A percentile compares a stretch with the other conserved stretches of the same genome.
Conservation (phyloP, 2,329 filamentous ascomycete species). For the Fusarium miscanthi region DNA sequence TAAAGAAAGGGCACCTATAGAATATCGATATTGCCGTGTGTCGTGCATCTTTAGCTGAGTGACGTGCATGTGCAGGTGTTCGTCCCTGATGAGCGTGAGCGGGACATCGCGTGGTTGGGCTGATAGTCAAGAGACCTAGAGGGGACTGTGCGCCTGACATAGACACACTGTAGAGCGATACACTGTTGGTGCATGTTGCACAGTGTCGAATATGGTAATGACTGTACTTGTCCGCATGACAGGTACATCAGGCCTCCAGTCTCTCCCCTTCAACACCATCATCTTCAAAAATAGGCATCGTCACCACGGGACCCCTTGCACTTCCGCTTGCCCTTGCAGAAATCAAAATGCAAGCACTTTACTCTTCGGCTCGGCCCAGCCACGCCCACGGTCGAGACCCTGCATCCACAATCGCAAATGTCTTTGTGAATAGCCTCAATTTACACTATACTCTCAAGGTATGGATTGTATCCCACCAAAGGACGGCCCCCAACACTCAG, state of each 20-base stretch:
- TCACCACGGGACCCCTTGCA: slow-evolving; percentile 40
- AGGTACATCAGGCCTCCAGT: slow-evolving; percentile 24
- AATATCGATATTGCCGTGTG: slow-evolving; percentile 18
- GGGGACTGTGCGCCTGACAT: not conserved
- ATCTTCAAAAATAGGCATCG: slow-evolving; percentile 24
- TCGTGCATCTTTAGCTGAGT: slow-evolving; percentile 38
- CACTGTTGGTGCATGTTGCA: rapidly evolving
- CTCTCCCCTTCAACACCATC: slow-evolving; percentile 26
- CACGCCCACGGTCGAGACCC: slow-evolving; percentile 1
- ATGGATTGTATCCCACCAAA: not conserved
- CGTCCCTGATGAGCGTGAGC: slow-evolving; percentile 35
- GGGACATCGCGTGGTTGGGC: slow-evolving; percentile 33
- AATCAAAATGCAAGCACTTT: slow-evolving; percentile 18
- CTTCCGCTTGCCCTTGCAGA: slow-evolving; percentile 20
- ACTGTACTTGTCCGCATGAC: slow-evolving; percentile 24
- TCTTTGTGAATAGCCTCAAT: slow-evolving; percentile 25
- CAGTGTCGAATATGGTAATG: rapidly evolving
- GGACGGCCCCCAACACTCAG: not conserved
- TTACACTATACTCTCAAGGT: not conserved
- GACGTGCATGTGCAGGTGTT: slow-evolving; percentile 38
- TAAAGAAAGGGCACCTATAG: slow-evolving; percentile 20
- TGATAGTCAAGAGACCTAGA: slow-evolving; percentile 38
- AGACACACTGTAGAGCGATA: not conserved
- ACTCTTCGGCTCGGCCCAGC: slow-evolving; percentile 22
- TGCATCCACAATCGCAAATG: not conserved